These are phyloP conservation scores for Chlorella variabilis DNA, from an alignment of 163 green algal species.

Conservation along the genomic window DNA sequence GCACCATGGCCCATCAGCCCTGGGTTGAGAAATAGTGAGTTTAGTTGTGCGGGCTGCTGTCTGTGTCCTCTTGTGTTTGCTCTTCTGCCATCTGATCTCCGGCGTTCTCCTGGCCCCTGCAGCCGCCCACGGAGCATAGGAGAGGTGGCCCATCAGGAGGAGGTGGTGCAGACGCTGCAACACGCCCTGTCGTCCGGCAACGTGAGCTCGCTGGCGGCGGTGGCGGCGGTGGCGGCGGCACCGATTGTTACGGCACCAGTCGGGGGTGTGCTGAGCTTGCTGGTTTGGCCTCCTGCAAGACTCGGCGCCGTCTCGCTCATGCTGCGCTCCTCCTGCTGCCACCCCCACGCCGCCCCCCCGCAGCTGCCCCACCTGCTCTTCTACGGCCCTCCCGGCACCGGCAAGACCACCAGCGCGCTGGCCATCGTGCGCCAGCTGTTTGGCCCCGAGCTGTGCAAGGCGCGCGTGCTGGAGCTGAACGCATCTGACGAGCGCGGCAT, in stretches of 20 bases:
- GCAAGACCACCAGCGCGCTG: slow-evolving; percentile 96
- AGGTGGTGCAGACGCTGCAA: slow-evolving; percentile 91
- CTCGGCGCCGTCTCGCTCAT: neutral
- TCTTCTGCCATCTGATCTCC: neutral
- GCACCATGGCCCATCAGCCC: slow-evolving; percentile 40
- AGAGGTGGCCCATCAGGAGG: slow-evolving; percentile 96
- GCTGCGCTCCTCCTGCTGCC: too few relatives aligned
- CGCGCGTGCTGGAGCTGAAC: slow-evolving; percentile 96
- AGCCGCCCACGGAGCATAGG: slow-evolving; percentile 83
- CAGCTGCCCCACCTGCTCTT: slow-evolving; percentile 96
- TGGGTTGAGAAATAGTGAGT: slow-evolving; percentile 77
- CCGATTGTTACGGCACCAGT: neutral
- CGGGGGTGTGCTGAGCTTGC: neutral
- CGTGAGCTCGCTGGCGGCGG: slow-evolving; percentile 48
- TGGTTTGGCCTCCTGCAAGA: neutral
- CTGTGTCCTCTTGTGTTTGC: neutral
- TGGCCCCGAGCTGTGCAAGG: slow-evolving; percentile 87
- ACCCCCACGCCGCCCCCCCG: neutral
- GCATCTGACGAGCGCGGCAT: slow-evolving; percentile 97
- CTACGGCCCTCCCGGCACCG: slow-evolving; percentile 96
- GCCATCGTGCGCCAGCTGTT: slow-evolving; percentile 93
- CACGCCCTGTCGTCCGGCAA: slow-evolving; percentile 87
- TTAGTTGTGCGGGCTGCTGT: neutral
- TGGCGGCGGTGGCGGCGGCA: neutral
- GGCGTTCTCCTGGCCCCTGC: neutral